Evolutionary conservation across 805 yeast genomes (phyloP).

Genomic region (Kuraishia piskuri): DNA sequence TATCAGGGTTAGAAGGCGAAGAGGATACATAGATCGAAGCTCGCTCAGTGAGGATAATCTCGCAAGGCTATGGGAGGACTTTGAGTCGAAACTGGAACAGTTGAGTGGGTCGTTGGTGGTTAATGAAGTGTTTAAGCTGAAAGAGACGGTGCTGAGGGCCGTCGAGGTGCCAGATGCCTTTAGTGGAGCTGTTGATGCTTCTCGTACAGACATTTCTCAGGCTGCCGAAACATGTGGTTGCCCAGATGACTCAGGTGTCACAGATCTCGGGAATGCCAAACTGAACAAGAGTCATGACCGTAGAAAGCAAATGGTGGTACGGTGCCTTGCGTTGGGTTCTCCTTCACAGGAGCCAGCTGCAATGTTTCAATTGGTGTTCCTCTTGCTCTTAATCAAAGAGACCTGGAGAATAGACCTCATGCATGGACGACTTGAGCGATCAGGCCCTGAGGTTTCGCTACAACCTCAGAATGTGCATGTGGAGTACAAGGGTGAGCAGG

Average conservation of each 20-base stretch:
- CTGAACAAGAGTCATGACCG: neutral
- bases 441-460: too few relatives aligned
- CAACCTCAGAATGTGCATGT: too few relatives aligned
- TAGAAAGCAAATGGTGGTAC: neutral
- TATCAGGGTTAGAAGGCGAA: neutral
- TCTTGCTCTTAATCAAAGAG: slow-evolving; percentile 4
- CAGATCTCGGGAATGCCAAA: neutral
- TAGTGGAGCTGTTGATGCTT: neutral
- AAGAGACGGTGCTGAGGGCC: neutral
- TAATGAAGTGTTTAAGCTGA: neutral
- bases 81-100: neutral
- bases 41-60: neutral
- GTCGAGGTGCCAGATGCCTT: too few relatives aligned
- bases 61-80: neutral
- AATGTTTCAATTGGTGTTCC: slow-evolving; percentile 18
- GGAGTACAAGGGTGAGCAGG: too few relatives aligned
- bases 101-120: neutral
- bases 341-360: slow-evolving; percentile 8
- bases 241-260: neutral
- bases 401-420: neutral
- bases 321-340: slow-evolving; percentile 4
- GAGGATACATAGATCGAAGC: neutral
- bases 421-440: too few relatives aligned
- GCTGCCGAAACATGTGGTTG: neutral
- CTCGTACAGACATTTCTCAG: neutral